Evolutionary conservation across 2,329 filamentous ascomycete genomes (phyloP).

Genomic region (Tolypocladium tundrense): DNA sequence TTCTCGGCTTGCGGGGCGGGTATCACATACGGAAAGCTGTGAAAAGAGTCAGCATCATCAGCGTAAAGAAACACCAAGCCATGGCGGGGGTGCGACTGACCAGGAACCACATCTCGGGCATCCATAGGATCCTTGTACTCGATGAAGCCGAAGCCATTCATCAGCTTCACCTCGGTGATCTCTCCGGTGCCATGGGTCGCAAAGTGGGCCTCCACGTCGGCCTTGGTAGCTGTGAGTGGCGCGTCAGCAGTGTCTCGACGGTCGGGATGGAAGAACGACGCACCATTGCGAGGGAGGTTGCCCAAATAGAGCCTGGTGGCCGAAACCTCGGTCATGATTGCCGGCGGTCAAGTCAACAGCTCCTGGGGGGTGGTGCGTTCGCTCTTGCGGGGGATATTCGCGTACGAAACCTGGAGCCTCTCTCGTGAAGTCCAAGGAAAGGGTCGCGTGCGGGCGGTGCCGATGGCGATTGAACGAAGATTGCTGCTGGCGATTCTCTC

Average conservation of each 20-base stretch:
- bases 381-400: background rate
- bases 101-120: constrained; percentile 94
- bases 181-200: constrained; percentile 91
- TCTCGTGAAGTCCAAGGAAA: background rate
- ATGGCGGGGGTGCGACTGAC: constrained; percentile 42
- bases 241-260: constrained; percentile 31
- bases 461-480: background rate
- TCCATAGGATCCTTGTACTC: constrained; percentile 99
- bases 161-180: constrained; percentile 98
- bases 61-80: background rate
- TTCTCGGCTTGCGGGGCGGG: background rate
- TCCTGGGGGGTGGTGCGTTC: background rate
- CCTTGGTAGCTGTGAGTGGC: constrained; percentile 71
- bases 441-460: background rate
- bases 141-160: constrained; percentile 99
- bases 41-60: constrained; percentile 12
- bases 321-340: constrained; percentile 76
- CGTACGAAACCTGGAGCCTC: background rate
- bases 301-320: constrained; percentile 93
- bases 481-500: background rate
- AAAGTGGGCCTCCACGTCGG: constrained; percentile 94
- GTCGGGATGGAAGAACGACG: constrained; percentile 16
- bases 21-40: constrained; percentile 51
- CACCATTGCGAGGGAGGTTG: constrained; percentile 94
- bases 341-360: constrained; percentile 5